Conservation (phyloP, 2,329 filamentous ascomycete species). For the Cordyceps pruinosa region DNA sequence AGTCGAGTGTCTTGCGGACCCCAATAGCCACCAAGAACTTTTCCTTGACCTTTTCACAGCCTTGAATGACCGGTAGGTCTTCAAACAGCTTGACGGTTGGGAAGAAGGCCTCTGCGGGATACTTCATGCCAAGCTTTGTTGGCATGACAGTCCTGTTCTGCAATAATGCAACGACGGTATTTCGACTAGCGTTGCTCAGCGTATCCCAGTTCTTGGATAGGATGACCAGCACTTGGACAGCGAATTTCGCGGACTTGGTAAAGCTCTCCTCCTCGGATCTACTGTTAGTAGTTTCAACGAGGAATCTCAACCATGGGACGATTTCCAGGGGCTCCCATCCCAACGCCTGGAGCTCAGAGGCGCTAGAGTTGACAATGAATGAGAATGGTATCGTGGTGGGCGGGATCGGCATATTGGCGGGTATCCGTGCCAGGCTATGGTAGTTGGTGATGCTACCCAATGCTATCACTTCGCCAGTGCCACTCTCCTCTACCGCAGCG, state of each 20-base stretch:
- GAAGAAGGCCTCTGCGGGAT: slow-evolving; percentile 82
- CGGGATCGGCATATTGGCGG: slow-evolving; percentile 73
- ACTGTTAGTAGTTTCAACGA: slow-evolving; percentile 61
- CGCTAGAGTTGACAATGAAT: slow-evolving; percentile 66
- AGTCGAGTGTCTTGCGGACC: slow-evolving; percentile 89
- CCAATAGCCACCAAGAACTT: slow-evolving; percentile 79
- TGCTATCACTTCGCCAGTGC: slow-evolving; percentile 65
- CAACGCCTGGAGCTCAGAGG: slow-evolving; percentile 66
- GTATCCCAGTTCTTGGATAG: slow-evolving; percentile 87
- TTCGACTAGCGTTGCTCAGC: slow-evolving; percentile 60
- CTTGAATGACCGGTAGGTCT: slow-evolving; percentile 76
- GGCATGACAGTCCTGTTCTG: slow-evolving; percentile 70
- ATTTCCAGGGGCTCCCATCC: slow-evolving; percentile 83
- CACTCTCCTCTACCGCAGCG: slow-evolving; percentile 57
- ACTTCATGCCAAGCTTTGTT: slow-evolving; percentile 84
- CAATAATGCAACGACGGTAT: slow-evolving; percentile 57
- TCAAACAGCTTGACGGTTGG: slow-evolving; percentile 91
- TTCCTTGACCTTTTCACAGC: slow-evolving; percentile 75
- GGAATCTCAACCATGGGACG: slow-evolving; percentile 75
- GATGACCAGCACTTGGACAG: slow-evolving; percentile 67
- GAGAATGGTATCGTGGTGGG: slow-evolving; percentile 75
- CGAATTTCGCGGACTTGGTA: slow-evolving; percentile 64
- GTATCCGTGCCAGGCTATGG: slow-evolving; percentile 69
- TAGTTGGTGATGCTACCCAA: slow-evolving; percentile 70
- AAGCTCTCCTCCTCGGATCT: slow-evolving; percentile 60